Percentiles rank a stretch among this genome's conserved stretches.
Evolutionary conservation across 352 stramenopile species (phyloP).

Genomic region (Elongisporangium prolatum): DNA sequence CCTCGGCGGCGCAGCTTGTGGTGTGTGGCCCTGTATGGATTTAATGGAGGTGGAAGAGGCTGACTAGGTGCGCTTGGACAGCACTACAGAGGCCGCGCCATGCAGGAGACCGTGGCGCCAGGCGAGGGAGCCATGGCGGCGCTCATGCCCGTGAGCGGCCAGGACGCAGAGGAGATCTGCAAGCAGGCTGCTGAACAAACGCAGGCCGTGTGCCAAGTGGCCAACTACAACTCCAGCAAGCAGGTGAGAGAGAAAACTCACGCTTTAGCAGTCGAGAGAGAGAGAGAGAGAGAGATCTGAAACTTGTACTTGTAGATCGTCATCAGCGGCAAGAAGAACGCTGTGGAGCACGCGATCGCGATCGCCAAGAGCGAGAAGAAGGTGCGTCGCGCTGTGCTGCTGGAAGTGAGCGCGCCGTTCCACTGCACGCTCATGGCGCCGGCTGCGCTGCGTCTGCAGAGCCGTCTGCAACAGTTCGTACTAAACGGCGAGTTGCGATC

Average conservation of each 20-base stretch:
- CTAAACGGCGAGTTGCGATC: slow-evolving; percentile 17
- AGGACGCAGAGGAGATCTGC: slow-evolving; percentile 57
- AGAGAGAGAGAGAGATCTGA: background rate
- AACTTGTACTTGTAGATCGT: slow-evolving; percentile 40
- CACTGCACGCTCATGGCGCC: slow-evolving; percentile 78
- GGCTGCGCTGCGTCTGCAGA: slow-evolving; percentile 39
- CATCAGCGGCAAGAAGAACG: slow-evolving; percentile 54
- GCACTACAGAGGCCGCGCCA: slow-evolving; percentile 63
- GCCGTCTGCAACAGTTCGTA: slow-evolving; percentile 28
- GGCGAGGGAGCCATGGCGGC: slow-evolving; percentile 71
- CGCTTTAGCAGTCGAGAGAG: background rate
- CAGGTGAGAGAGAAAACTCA: slow-evolving; percentile 31
- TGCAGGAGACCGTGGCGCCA: slow-evolving; percentile 54
- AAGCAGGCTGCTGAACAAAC: slow-evolving; percentile 25
- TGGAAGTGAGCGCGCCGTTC: slow-evolving; percentile 85
- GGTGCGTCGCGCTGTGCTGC: slow-evolving; percentile 58
- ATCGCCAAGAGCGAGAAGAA: slow-evolving; percentile 65
- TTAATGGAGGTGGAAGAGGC: background rate
- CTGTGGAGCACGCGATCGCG: slow-evolving; percentile 46
- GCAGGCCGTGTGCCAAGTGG: slow-evolving; percentile 58
- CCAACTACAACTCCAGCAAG: slow-evolving; percentile 88
- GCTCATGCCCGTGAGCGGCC: slow-evolving; percentile 53
- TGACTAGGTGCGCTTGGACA: slow-evolving; percentile 9
- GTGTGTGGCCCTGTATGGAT: slow-evolving; percentile 12
- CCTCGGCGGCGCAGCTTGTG: slow-evolving; percentile 62